Conservation (phyloP, 83 land plant genomes). For the Picea abies region DNA sequence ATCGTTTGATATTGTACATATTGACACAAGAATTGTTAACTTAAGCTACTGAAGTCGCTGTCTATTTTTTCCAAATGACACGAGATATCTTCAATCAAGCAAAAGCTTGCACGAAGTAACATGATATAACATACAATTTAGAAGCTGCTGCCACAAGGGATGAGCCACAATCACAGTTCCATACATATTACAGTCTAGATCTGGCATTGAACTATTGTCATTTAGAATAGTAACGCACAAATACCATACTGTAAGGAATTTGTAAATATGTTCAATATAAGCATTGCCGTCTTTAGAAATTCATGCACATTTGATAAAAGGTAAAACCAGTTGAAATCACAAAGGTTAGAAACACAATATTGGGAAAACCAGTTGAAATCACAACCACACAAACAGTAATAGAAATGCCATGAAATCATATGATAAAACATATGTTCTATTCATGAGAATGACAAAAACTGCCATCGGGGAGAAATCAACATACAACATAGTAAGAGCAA, state of each 20-base stretch:
- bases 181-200: not conserved
- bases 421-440: too few species aligned
- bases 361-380: too few species aligned
- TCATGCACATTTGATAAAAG: not conserved
- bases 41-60: too few species aligned
- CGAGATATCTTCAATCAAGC: too few species aligned
- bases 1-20: not conserved
- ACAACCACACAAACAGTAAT: too few species aligned
- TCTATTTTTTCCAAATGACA: too few species aligned
- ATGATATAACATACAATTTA: not conserved
- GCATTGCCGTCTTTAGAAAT: constrained; percentile 2
- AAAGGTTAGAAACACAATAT: too few species aligned
- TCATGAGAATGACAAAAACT: too few species aligned
- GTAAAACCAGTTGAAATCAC: not conserved
- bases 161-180: not conserved
- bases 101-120: too few species aligned
- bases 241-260: not conserved
- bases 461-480: too few species aligned
- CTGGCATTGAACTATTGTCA: not conserved
- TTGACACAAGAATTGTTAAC: not conserved
- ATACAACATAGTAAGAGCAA: not conserved
- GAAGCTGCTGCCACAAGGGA: not conserved
- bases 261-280: not conserved
- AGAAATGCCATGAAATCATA: too few species aligned
- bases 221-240: not conserved